phyloP scores from a whole-genome alignment of 2,329 filamentous ascomycete genomes.

The Fusarium illudens region DNA sequence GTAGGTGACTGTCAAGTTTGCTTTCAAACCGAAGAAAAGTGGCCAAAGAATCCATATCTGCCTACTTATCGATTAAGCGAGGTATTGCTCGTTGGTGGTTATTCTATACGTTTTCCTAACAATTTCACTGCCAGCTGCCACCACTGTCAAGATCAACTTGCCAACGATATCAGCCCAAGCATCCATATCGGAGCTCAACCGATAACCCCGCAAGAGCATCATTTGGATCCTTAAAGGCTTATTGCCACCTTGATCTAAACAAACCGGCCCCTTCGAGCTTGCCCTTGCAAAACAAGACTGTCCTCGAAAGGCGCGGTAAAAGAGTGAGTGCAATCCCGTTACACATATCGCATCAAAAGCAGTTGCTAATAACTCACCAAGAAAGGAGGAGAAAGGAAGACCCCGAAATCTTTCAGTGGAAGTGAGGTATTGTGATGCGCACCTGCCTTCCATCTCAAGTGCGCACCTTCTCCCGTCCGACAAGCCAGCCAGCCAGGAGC shows the following conservation, averaged over 20 bases:
- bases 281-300: not conserved
- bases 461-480: constrained; percentile 23
- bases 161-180: not conserved
- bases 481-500: not conserved
- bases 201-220: constrained; percentile 8
- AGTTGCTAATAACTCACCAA: not conserved
- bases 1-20: constrained; percentile 6
- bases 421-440: not conserved
- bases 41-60: not conserved
- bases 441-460: constrained; percentile 20
- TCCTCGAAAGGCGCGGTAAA: not conserved
- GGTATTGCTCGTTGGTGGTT: not conserved
- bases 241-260: not conserved
- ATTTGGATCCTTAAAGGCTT: not conserved
- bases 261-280: not conserved
- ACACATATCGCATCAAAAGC: not conserved
- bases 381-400: constrained; percentile 11
- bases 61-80: not conserved
- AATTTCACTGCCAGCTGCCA: constrained; percentile 26
- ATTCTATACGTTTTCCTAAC: constrained; percentile 10
- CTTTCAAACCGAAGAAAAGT: not conserved
- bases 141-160: constrained; percentile 24
- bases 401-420: not conserved
- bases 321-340: constrained; percentile 14
- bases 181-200: not conserved